These are phyloP conservation scores for Penicillium sp. DNA, from an alignment of 2,329 filamentous ascomycete genomes.

Conservation along the genomic window DNA sequence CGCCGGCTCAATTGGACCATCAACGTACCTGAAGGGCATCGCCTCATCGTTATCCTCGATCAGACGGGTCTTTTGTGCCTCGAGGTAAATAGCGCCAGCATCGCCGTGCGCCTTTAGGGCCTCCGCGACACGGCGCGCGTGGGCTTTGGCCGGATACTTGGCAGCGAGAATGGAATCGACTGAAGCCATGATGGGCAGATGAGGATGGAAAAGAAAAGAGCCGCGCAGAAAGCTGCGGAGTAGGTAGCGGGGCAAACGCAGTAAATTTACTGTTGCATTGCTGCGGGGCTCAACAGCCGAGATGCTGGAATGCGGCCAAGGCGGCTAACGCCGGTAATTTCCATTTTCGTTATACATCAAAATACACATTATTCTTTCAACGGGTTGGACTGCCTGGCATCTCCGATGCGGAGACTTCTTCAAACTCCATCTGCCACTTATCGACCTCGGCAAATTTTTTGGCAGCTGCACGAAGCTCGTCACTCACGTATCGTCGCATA, in stretches of 20 bases:
- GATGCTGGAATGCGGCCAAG: constrained; percentile 2
- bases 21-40: constrained; percentile 69
- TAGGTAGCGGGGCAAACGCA: constrained; percentile 5
- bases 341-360: constrained; percentile 3
- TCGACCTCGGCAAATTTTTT: constrained; percentile 44
- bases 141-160: constrained; percentile 79
- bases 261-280: constrained; percentile 7
- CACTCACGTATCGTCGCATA: constrained; percentile 28
- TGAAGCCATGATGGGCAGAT: constrained; percentile 28
- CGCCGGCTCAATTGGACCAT: background rate
- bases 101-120: constrained; percentile 67
- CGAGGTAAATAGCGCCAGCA: constrained; percentile 78
- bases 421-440: constrained; percentile 45
- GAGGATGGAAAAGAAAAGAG: background rate
- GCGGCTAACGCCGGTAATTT: background rate
- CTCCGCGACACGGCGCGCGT: constrained; percentile 79
- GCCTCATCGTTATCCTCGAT: constrained; percentile 87
- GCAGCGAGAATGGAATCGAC: constrained; percentile 48
- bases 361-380: background rate
- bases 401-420: constrained; percentile 35
- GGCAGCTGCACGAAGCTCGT: constrained; percentile 36
- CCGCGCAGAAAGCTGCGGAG: background rate
- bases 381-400: constrained; percentile 22
- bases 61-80: constrained; percentile 76
- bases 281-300: constrained; percentile 18